Evolutionary conservation across 352 stramenopile genomes (phyloP).

Genomic region (Globisporangium nagaii): DNA sequence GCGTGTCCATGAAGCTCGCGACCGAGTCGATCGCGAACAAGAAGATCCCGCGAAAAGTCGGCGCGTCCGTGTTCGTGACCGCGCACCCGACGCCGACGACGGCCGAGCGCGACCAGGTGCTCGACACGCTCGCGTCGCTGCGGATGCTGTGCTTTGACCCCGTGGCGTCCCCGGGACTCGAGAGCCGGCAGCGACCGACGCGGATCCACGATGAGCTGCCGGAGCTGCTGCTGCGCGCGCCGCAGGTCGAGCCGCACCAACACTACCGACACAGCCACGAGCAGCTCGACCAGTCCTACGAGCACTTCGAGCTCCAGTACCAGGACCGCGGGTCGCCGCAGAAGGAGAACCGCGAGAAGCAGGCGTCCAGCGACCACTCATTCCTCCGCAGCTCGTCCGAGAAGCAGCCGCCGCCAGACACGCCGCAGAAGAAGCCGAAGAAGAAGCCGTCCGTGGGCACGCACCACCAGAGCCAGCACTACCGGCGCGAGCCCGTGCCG

Average conservation of each 20-base stretch:
- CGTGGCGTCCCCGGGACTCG: not conserved
- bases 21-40: conserved; percentile 53
- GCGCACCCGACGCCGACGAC: conserved; percentile 26
- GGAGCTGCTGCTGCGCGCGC: conserved; percentile 1
- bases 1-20: conserved; percentile 69
- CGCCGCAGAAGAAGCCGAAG: conserved; percentile 2
- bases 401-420: not conserved
- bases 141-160: conserved; percentile 30
- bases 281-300: not conserved
- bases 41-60: conserved; percentile 62
- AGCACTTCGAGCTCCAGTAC: not conserved
- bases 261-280: too few relatives aligned
- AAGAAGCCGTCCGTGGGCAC: not conserved
- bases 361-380: not conserved
- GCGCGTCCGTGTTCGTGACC: conserved; percentile 55
- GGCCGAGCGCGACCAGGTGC: conserved; percentile 26
- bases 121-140: conserved; percentile 26
- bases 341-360: conserved; percentile 1
- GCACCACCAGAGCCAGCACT: not conserved
- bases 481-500: not conserved
- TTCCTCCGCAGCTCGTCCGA: too few relatives aligned
- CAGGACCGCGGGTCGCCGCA: not conserved
- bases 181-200: conserved; percentile 2
- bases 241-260: not conserved
- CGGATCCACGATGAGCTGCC: conserved; percentile 5